Evolutionary conservation across 768 basidiomycete species (phyloP).

Genomic region (Daedalea quercina): DNA sequence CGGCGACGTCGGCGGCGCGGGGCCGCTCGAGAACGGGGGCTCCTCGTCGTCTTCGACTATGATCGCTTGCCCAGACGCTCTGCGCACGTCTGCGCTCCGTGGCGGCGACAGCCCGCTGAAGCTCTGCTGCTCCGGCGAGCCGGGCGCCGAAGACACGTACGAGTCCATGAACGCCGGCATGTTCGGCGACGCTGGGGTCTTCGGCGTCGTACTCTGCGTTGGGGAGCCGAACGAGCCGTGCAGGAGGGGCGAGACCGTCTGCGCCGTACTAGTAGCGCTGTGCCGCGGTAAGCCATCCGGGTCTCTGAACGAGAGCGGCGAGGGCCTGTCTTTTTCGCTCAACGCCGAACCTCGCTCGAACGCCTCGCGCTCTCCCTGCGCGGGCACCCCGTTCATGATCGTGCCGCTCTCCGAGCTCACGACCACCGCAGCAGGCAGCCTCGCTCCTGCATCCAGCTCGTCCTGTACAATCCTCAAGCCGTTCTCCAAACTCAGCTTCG

Average conservation of each 20-base stretch:
- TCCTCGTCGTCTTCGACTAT: slow-evolving; percentile 42
- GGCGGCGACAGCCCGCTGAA: neutral
- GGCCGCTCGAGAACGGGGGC: neutral
- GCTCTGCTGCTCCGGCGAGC: slow-evolving; percentile 5
- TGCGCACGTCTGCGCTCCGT: neutral
- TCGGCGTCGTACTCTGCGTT: slow-evolving; percentile 19
- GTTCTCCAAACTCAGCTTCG: slow-evolving; percentile 15
- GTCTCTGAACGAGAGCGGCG: neutral
- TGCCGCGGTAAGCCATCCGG: neutral
- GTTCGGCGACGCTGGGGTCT: neutral
- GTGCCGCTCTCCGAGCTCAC: neutral
- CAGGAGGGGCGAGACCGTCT: slow-evolving; percentile 28
- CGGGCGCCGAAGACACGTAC: slow-evolving; percentile 10
- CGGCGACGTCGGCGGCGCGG: slow-evolving; percentile 6
- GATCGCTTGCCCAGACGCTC: slow-evolving; percentile 27
- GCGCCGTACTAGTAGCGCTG: neutral
- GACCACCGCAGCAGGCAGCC: slow-evolving; percentile 3
- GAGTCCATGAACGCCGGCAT: slow-evolving; percentile 10
- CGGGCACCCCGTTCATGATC: neutral
- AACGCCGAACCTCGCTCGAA: neutral
- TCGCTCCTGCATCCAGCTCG: neutral
- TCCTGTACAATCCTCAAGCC: neutral
- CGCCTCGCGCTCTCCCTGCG: neutral
- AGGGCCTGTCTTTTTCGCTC: slow-evolving; percentile 1
- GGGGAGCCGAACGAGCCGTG: slow-evolving; percentile 38